Percentiles rank a stretch among this genome's conserved stretches.
These are phyloP conservation scores for Sisymbrium altissimum DNA, from an alignment of 345 rosid species.

Conservation along the genomic window DNA sequence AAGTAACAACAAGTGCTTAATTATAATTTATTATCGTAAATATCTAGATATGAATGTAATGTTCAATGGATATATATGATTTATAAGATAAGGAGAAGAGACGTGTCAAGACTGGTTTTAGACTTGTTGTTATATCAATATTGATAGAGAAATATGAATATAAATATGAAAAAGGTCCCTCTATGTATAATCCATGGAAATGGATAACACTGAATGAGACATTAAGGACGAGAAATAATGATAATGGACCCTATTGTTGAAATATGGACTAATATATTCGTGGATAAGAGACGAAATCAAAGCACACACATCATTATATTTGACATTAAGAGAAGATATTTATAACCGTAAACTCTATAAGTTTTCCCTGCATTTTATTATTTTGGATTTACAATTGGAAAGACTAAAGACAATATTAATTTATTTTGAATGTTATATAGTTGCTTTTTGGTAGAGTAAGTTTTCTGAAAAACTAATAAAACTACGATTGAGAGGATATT, in stretches of 20 bases:
- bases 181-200: background rate
- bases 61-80: background rate
- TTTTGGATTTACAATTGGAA: background rate
- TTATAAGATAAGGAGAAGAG: conserved; percentile 13
- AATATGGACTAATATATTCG: conserved; percentile 15
- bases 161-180: conserved; percentile 20
- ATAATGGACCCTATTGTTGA: conserved; percentile 31
- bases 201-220: conserved; percentile 29
- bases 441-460: too few relatives aligned
- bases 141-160: conserved; percentile 19
- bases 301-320: conserved; percentile 4
- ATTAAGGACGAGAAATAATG: conserved; percentile 22
- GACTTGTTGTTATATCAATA: conserved; percentile 9
- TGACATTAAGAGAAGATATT: background rate
- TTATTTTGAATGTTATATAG: too few relatives aligned
- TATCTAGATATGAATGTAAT: background rate
- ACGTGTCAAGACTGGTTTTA: conserved; percentile 18
- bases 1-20: background rate
- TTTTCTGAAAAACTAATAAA: too few relatives aligned
- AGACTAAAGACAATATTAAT: background rate
- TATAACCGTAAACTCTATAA: background rate
- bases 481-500: too few relatives aligned
- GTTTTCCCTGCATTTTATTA: background rate
- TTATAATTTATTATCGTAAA: background rate
- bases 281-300: conserved; percentile 7